Evolutionary conservation across 805 yeast species (phyloP).

Genomic region (Zygosaccharomyces bailii): DNA sequence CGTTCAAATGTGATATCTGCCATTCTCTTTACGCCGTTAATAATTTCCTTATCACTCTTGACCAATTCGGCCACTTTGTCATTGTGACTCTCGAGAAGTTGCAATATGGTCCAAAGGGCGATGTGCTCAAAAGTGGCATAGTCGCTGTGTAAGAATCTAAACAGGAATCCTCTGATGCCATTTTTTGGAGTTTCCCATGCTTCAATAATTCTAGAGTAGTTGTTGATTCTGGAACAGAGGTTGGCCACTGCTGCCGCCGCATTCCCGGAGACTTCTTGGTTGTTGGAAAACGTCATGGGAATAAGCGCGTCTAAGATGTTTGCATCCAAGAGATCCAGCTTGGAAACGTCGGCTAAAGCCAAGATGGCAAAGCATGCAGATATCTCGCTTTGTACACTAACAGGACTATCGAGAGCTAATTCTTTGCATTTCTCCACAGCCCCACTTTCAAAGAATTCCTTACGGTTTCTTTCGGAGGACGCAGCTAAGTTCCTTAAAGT

Average conservation of each 20-base stretch:
- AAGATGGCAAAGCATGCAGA: conserved; percentile 96
- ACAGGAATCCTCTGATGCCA: conserved; percentile 81
- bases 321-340: conserved; percentile 74
- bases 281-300: conserved; percentile 82
- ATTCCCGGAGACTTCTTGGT: conserved; percentile 96
- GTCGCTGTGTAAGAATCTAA: conserved; percentile 72
- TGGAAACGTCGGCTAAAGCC: conserved; percentile 93
- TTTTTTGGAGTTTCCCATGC: conserved; percentile 78
- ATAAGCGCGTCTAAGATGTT: conserved; percentile 84
- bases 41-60: conserved; percentile 51
- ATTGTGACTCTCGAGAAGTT: conserved; percentile 84
- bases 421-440: conserved; percentile 92
- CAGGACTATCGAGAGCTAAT: conserved; percentile 79
- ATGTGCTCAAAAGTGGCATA: conserved; percentile 97
- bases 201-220: conserved; percentile 72
- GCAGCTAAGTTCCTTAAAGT: conserved; percentile 96
- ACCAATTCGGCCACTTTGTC: conserved; percentile 52
- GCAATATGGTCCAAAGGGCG: conserved; percentile 95
- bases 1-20: conserved; percentile 37
- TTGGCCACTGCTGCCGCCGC: conserved; percentile 98
- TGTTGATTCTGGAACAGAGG: conserved; percentile 83
- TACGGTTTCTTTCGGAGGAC: conserved; percentile 85
- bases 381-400: conserved; percentile 91
- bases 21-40: conserved; percentile 51
- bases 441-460: conserved; percentile 89